phyloP scores from a whole-genome alignment of 768 basidiomycete genomes.

The Tricholoma sp. region DNA sequence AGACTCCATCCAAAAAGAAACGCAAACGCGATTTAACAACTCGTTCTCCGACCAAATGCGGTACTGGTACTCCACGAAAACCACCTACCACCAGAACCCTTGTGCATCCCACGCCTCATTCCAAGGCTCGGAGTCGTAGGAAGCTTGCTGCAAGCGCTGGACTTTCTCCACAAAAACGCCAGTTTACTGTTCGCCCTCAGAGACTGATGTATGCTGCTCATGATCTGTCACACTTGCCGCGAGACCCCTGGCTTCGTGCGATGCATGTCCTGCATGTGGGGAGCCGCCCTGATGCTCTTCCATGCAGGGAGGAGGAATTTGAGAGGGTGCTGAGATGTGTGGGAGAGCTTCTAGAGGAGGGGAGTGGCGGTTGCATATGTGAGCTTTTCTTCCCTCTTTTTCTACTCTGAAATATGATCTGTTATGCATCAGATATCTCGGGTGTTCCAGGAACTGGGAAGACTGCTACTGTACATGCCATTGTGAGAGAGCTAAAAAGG shows the following conservation, averaged over 20 bases:
- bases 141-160: constrained; percentile 10
- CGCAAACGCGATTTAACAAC: constrained; percentile 33
- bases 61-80: constrained; percentile 28
- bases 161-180: constrained; percentile 16
- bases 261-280: constrained; percentile 93
- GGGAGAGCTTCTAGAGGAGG: constrained; percentile 83
- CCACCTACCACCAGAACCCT: constrained; percentile 27
- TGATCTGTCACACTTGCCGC: constrained; percentile 50
- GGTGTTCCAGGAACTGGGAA: constrained; percentile 99
- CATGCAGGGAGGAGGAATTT: constrained; percentile 87
- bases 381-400: constrained; percentile 25
- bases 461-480: constrained; percentile 94
- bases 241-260: constrained; percentile 80
- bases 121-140: constrained; percentile 54
- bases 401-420: constrained; percentile 2
- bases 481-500: constrained; percentile 82
- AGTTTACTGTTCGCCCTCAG: constrained; percentile 23
- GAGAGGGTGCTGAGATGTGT: constrained; percentile 68
- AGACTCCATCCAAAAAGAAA: constrained; percentile 49
- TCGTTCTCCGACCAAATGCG: constrained; percentile 20
- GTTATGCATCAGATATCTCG: constrained; percentile 70
- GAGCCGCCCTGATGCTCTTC: constrained; percentile 82
- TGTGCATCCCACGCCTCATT: constrained; percentile 70
- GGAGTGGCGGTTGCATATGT: constrained; percentile 96
- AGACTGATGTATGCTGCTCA: constrained; percentile 25